These are phyloP conservation scores for Mangifera indica DNA, from an alignment of 345 rosid genomes.

Conservation along the genomic window DNA sequence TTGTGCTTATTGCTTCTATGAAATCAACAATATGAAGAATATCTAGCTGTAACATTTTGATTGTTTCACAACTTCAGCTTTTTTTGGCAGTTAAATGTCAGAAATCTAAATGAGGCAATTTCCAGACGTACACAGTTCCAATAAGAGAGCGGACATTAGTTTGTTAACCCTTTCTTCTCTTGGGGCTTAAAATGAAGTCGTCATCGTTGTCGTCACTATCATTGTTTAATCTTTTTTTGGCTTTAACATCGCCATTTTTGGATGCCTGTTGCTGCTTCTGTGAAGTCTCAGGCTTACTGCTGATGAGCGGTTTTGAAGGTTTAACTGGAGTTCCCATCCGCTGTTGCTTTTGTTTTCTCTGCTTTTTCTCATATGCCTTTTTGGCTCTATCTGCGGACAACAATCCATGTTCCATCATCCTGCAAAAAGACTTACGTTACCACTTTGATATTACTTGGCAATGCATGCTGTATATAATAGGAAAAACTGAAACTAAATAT, in stretches of 20 bases:
- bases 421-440: slow-evolving; percentile 28
- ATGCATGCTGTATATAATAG: neutral
- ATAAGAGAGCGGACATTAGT: slow-evolving; percentile 16
- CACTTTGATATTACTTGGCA: neutral
- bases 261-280: slow-evolving; percentile 53
- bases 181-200: slow-evolving; percentile 53
- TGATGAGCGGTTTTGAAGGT: slow-evolving; percentile 38
- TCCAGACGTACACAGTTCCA: slow-evolving; percentile 19
- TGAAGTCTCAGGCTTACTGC: slow-evolving; percentile 63
- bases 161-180: slow-evolving; percentile 72
- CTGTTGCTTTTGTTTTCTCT: slow-evolving; percentile 75
- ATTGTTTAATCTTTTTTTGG: slow-evolving; percentile 57
- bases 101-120: slow-evolving; percentile 24
- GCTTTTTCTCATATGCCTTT: slow-evolving; percentile 79
- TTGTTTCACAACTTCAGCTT: slow-evolving; percentile 16
- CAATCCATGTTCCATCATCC: slow-evolving; percentile 99
- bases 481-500: slow-evolving; percentile 10
- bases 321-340: slow-evolving; percentile 69
- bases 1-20: slow-evolving; percentile 28
- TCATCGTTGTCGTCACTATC: slow-evolving; percentile 46
- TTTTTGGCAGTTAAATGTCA: slow-evolving; percentile 20
- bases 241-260: slow-evolving; percentile 56
- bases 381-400: slow-evolving; percentile 73
- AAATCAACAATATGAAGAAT: slow-evolving; percentile 29
- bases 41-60: slow-evolving; percentile 24